These are phyloP conservation scores for Cryphonectria radicalis DNA, from an alignment of 2,329 filamentous ascomycete species.

Conservation along the genomic window DNA sequence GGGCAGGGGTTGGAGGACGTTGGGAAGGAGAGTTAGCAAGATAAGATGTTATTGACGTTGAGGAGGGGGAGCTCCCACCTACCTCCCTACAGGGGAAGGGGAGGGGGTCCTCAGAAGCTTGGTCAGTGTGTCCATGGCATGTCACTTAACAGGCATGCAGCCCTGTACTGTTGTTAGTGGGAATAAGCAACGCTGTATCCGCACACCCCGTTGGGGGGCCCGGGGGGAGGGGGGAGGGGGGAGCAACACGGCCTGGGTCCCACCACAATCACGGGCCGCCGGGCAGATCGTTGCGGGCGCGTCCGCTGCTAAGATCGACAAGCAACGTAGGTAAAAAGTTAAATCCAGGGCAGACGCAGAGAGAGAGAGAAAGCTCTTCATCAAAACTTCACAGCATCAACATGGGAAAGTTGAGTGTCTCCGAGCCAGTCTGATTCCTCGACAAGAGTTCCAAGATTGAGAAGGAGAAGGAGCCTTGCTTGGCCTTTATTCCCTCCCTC, in stretches of 20 bases:
- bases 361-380: not conserved
- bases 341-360: not conserved
- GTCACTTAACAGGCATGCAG: not conserved
- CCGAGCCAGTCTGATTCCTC: no score
- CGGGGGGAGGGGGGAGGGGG: not conserved
- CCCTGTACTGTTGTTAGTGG: not conserved
- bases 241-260: not conserved
- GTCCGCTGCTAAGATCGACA: not conserved
- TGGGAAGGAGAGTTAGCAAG: not conserved
- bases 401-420: no score
- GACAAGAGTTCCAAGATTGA: no score
- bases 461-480: no score
- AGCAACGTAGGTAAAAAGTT: not conserved
- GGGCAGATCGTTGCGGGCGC: constrained; percentile 5
- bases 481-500: no score
- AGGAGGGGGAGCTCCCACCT: not conserved
- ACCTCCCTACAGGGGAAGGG: not conserved
- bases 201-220: not conserved
- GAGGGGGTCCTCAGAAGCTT: not conserved
- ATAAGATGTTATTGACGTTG: not conserved
- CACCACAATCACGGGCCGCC: constrained; percentile 2
- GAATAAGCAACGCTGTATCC: not conserved
- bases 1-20: no score
- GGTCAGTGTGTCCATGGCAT: not conserved
- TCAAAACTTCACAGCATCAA: no score